Evolutionary conservation across 257 asterid species (phyloP).

Genomic region (Capsicum chinense): DNA sequence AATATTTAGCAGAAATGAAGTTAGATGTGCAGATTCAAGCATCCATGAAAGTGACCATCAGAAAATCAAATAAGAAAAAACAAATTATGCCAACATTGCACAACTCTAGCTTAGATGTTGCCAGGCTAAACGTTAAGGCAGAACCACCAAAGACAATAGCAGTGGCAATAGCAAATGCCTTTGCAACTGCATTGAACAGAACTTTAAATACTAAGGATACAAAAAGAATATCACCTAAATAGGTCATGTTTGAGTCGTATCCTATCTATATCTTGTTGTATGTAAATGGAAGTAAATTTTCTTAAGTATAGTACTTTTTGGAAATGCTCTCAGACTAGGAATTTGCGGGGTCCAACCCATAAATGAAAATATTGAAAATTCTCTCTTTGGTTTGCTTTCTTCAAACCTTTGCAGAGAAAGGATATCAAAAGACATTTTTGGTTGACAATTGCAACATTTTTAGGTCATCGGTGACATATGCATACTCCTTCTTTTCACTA

Average conservation of each 20-base stretch:
- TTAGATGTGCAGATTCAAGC: not conserved
- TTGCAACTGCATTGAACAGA: constrained; percentile 61
- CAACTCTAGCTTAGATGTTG: constrained; percentile 66
- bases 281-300: not conserved
- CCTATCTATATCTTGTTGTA: not conserved
- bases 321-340: not conserved
- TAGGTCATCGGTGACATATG: no score
- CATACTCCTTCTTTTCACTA: no score
- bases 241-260: not conserved
- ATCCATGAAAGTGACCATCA: not conserved
- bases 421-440: no score
- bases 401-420: no score
- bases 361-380: no score
- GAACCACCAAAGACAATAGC: constrained; percentile 77
- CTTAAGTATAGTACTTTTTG: not conserved
- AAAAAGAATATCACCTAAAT: not conserved
- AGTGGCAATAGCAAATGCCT: constrained; percentile 84
- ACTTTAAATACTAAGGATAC: constrained; percentile 16
- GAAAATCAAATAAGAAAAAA: not conserved
- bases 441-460: no score
- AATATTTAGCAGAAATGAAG: not conserved
- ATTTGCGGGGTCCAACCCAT: no score
- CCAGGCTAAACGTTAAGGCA: constrained; percentile 56
- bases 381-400: no score
- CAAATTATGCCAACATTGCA: constrained; percentile 54